phyloP scores from a whole-genome alignment of 495 filamentous ascomycete genomes.

The Aspergillus kassunensis region DNA sequence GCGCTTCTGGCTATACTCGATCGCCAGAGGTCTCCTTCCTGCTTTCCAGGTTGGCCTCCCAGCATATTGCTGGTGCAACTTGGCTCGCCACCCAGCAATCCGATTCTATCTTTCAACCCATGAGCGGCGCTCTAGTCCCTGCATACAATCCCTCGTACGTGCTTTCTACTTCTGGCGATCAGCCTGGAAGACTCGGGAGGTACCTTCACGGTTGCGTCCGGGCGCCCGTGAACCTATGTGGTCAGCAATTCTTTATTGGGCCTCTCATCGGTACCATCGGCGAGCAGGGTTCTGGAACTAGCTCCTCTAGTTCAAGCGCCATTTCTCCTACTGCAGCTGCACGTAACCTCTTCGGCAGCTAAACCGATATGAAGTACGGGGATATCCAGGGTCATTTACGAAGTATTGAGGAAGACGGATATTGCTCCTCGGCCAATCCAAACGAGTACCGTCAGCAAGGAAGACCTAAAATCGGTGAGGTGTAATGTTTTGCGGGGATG shows the following conservation, averaged over 20 bases:
- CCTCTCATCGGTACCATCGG: slow-evolving; percentile 22
- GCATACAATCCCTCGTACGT: slow-evolving; percentile 28
- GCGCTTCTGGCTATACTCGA: slow-evolving; percentile 29
- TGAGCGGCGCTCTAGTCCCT: slow-evolving; percentile 20
- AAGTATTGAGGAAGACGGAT: too few relatives aligned
- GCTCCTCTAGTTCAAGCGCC: slow-evolving; percentile 3
- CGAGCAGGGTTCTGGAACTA: slow-evolving; percentile 3
- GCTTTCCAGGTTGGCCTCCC: slow-evolving; percentile 28
- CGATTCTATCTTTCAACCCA: slow-evolving; percentile 23
- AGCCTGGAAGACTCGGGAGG: slow-evolving; percentile 26
- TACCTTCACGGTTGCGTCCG: slow-evolving; percentile 27
- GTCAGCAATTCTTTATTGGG: slow-evolving; percentile 21
- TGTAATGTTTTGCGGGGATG: too few relatives aligned
- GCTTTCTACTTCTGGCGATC: slow-evolving; percentile 17
- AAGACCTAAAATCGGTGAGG: too few relatives aligned
- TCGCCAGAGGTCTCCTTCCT: slow-evolving; percentile 34
- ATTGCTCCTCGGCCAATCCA: too few relatives aligned
- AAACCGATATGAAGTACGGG: too few relatives aligned
- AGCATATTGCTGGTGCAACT: slow-evolving; percentile 25
- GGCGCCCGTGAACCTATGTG: slow-evolving; percentile 23
- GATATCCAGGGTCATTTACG: too few relatives aligned
- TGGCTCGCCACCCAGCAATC: slow-evolving; percentile 25
- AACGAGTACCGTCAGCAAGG: too few relatives aligned
- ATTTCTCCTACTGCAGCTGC: slow-evolving; percentile 12
- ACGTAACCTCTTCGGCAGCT: not conserved